These are phyloP conservation scores for Bassia scoparia DNA, from an alignment of 148 eudicot species.

Conservation along the genomic window DNA sequence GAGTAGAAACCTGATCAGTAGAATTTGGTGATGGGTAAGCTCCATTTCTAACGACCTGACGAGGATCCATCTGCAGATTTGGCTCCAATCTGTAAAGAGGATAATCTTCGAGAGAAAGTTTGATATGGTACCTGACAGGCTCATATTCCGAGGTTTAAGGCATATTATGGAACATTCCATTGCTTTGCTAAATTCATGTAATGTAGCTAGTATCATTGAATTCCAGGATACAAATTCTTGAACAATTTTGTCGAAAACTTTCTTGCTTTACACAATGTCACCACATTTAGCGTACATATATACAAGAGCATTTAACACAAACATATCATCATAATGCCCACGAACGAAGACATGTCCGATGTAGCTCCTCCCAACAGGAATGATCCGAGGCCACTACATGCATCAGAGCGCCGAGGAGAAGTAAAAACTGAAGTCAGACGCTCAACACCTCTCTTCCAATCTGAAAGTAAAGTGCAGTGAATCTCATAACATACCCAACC, in stretches of 20 bases:
- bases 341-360: slow-evolving; percentile 58
- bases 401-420: slow-evolving; percentile 70
- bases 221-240: slow-evolving; percentile 75
- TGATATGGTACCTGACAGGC: slow-evolving; percentile 60
- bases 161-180: slow-evolving; percentile 42
- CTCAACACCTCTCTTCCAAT: slow-evolving; percentile 80
- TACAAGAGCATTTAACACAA: slow-evolving; percentile 69
- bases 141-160: slow-evolving; percentile 38
- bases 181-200: slow-evolving; percentile 57
- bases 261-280: slow-evolving; percentile 68
- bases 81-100: slow-evolving; percentile 34
- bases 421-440: slow-evolving; percentile 74
- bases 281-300: slow-evolving; percentile 94
- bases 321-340: slow-evolving; percentile 52
- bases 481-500: slow-evolving; percentile 61
- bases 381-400: slow-evolving; percentile 68
- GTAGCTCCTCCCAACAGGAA: slow-evolving; percentile 72
- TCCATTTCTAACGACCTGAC: slow-evolving; percentile 50
- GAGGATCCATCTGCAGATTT: slow-evolving; percentile 68
- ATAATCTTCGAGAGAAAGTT: slow-evolving; percentile 36
- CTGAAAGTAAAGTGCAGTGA: slow-evolving; percentile 85
- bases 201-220: slow-evolving; percentile 62
- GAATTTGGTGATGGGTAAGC: slow-evolving; percentile 58
- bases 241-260: slow-evolving; percentile 49
- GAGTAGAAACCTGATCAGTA: slow-evolving; percentile 60